Percentiles rank a stretch among this genome's conserved stretches.
These are phyloP conservation scores for Exserohilum rostratum DNA, from an alignment of 2,329 filamentous ascomycete genomes.

Conservation along the genomic window DNA sequence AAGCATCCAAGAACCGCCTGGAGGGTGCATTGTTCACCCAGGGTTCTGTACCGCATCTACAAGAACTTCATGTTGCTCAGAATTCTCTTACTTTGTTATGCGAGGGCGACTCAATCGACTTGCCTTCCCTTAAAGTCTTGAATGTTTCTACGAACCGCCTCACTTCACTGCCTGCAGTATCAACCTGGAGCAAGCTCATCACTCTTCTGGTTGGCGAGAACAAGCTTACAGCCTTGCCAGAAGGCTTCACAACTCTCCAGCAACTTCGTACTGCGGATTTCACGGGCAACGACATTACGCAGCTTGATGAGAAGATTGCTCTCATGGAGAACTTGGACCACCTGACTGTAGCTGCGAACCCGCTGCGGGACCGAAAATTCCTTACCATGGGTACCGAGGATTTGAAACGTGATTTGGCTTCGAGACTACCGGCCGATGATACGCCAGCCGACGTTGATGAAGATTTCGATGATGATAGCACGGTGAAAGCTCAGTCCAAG, in stretches of 20 bases:
- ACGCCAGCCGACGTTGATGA: constrained; percentile 4
- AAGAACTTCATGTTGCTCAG: constrained; percentile 76
- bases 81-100: constrained; percentile 70
- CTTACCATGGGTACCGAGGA: constrained; percentile 79
- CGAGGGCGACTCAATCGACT: constrained; percentile 57
- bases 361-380: constrained; percentile 85
- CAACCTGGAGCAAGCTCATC: constrained; percentile 73
- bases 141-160: constrained; percentile 83
- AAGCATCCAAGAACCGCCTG: constrained; percentile 78
- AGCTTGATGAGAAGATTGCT: constrained; percentile 76
- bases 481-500: constrained; percentile 7
- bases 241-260: constrained; percentile 71
- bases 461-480: constrained; percentile 7
- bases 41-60: constrained; percentile 66
- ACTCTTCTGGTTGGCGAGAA: constrained; percentile 84
- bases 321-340: constrained; percentile 78
- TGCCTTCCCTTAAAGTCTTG: constrained; percentile 76
- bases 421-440: constrained; percentile 61
- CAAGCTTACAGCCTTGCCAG: constrained; percentile 74
- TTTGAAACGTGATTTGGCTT: constrained; percentile 74
- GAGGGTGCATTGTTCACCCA: constrained; percentile 72
- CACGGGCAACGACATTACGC: constrained; percentile 80
- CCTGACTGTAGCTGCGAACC: constrained; percentile 85
- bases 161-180: constrained; percentile 72
- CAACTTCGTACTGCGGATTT: constrained; percentile 80